Evolutionary conservation across 306 rosid species (phyloP).

Genomic region (Psophocarpus tetragonolobus): DNA sequence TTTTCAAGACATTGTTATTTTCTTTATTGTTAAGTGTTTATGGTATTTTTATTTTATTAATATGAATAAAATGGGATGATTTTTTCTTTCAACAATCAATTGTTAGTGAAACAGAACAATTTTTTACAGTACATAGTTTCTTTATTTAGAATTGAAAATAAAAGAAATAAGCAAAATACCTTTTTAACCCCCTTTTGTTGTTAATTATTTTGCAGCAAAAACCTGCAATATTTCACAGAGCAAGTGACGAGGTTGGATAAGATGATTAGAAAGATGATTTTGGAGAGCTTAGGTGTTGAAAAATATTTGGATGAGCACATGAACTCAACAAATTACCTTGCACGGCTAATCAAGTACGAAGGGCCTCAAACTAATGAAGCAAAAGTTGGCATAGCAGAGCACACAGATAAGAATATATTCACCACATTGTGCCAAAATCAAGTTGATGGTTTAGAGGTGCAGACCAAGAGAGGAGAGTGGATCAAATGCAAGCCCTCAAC

Average conservation of each 20-base stretch:
- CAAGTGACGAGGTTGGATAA: conserved; percentile 49
- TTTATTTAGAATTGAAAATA: too few relatives aligned
- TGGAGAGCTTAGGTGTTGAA: conserved; percentile 68
- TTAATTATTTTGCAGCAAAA: conserved; percentile 37
- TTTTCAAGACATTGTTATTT: too few relatives aligned
- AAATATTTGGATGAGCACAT: conserved; percentile 66
- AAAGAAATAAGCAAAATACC: not conserved
- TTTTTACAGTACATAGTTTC: too few relatives aligned
- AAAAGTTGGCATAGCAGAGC: conserved; percentile 44
- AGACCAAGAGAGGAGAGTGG: conserved; percentile 64
- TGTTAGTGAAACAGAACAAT: not conserved
- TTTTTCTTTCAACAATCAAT: too few relatives aligned
- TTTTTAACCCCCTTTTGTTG: not conserved
- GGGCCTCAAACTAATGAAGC: conserved; percentile 52
- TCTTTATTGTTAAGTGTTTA: too few relatives aligned
- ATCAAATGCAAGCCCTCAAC: conserved; percentile 52
- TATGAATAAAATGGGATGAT: too few relatives aligned
- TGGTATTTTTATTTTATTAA: too few relatives aligned
- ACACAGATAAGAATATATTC: conserved; percentile 64
- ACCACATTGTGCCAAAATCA: conserved; percentile 60
- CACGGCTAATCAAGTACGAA: conserved; percentile 54
- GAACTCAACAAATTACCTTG: conserved; percentile 54
- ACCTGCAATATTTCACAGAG: conserved; percentile 41
- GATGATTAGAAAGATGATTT: conserved; percentile 53
- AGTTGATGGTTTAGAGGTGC: conserved; percentile 59